phyloP scores from a whole-genome alignment of 768 basidiomycete species.

The Piloderma croceum region DNA sequence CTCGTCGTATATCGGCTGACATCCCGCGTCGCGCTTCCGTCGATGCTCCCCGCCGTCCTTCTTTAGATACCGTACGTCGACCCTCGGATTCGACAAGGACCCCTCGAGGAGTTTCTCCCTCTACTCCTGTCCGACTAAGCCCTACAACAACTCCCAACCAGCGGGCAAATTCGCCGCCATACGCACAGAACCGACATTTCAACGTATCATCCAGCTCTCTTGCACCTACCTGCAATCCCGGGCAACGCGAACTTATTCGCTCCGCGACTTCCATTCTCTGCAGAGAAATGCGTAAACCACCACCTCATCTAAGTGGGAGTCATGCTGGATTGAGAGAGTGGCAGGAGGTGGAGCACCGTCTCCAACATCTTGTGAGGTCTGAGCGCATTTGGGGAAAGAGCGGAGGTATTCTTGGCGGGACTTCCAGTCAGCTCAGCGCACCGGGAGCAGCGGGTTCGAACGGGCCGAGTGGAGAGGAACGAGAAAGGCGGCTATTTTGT shows the following conservation, averaged over 20 bases:
- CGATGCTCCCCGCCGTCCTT: conserved; percentile 33
- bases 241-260: conserved; percentile 65
- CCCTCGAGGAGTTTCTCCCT: conserved; percentile 38
- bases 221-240: conserved; percentile 41
- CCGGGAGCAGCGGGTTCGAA: conserved; percentile 24
- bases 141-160: conserved; percentile 43
- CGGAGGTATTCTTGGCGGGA: conserved; percentile 37
- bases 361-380: conserved; percentile 54
- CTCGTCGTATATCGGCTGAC: conserved; percentile 23
- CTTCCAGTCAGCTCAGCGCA: conserved; percentile 34
- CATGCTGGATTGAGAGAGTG: conserved; percentile 52
- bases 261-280: conserved; percentile 58
- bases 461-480: conserved; percentile 60
- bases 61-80: conserved; percentile 16
- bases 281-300: conserved; percentile 59
- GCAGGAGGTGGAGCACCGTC: conserved; percentile 70
- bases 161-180: conserved; percentile 26
- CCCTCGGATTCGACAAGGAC: conserved; percentile 23
- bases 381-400: conserved; percentile 77
- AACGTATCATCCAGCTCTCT: conserved; percentile 60
- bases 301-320: conserved; percentile 46
- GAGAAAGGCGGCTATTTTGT: conserved; percentile 65
- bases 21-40: conserved; percentile 31
- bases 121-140: conserved; percentile 39
- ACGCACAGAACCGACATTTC: conserved; percentile 49